Base-by-base conservation (phyloP, 768 basidiomycete species). In the Pholiota conissans region DNA sequence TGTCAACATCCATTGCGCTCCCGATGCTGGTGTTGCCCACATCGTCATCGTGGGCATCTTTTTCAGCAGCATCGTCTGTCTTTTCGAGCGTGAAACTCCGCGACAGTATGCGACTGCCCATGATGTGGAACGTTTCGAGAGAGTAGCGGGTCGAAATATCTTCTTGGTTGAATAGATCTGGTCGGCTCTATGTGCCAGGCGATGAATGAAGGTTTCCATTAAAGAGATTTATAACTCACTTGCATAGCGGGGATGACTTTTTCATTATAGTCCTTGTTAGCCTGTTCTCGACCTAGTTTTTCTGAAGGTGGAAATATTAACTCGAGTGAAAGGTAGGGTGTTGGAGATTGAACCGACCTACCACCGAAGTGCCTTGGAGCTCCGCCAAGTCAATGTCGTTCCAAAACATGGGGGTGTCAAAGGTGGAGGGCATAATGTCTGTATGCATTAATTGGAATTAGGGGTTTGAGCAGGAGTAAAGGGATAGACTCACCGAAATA, bases 361-460 rank as follows among this genome's bases (percentile, higher is more conserved):
- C 80, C 72, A 98, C 85, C n/a, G 86, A 82, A 42, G 94, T 96
- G 0, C 94, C 97, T 56, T 77, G 74, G 13, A 99, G 78, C 61
- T 92, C 87, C 24, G 75, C 71, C 9, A 95, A 72, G 53, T 97
- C 93, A 2, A 79, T 80, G 2, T 82, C 79, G 40, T 68, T 74
- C 97, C 97, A 98, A 67, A 98, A 95, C 91, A 99, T 98, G 0
- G 94, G 93, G 0, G 95, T 95, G 62, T 89, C 81, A 67, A 98
- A 98, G 11, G 63, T 59, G 11, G 65, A 76, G 0, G 95, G 95
- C 58, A 98, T 79, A 14, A 80, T 80, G 26, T 72, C 90, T 91
- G 29, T 16, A 22, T 55, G 7, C 54, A 61, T 6, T 32, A 32
- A 13, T 32, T 32, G 13, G 6, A 32, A 13, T 32, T n/a, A 13